A percentile compares a stretch with the other conserved stretches of the same genome.
Conservation (phyloP, 2,329 filamentous ascomycete species). For the Akanthomyces lecanii region DNA sequence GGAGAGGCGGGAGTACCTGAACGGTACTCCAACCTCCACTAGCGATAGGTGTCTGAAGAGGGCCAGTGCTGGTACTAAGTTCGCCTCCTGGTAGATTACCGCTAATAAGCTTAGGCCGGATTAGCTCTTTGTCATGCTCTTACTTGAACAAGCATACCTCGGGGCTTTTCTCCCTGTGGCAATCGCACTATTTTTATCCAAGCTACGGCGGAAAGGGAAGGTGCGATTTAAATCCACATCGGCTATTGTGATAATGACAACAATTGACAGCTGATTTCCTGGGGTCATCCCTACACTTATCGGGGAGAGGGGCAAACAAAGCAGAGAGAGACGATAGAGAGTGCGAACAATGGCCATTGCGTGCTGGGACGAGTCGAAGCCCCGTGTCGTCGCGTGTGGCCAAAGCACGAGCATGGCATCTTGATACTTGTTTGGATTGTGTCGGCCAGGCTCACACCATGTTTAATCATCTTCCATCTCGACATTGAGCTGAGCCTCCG, state of each 20-base stretch:
- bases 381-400: background rate
- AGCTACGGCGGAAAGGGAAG: slow-evolving; percentile 2
- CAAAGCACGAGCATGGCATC: background rate
- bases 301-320: background rate
- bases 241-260: background rate
- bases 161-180: background rate
- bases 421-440: no score
- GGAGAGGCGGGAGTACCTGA: background rate
- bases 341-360: background rate
- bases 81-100: background rate
- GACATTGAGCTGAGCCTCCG: no score
- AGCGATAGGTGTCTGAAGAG: background rate
- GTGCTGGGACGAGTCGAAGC: background rate
- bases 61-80: background rate
- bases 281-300: background rate
- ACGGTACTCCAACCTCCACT: background rate
- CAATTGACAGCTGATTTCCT: background rate
- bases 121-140: background rate
- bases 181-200: background rate
- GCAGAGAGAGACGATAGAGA: background rate
- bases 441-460: no score
- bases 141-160: background rate
- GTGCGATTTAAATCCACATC: background rate
- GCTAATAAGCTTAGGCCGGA: background rate
- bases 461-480: no score